phyloP scores from a whole-genome alignment of 768 basidiomycete species.

The Suillus variegatus region DNA sequence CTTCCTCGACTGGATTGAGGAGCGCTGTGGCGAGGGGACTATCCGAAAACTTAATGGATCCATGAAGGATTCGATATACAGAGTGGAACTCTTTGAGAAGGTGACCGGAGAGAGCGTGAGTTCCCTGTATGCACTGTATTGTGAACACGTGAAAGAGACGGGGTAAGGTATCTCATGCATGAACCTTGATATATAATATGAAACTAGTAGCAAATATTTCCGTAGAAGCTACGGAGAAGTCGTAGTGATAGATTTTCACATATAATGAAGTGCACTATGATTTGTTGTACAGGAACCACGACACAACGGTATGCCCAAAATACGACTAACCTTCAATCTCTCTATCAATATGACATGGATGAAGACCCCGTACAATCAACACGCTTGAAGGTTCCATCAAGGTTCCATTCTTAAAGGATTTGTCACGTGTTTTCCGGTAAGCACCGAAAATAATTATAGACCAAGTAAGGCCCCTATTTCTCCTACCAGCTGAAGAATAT shows the following conservation, averaged over 20 bases:
- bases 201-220: neutral
- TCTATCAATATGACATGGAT: no score
- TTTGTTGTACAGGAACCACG: no score
- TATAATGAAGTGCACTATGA: no score
- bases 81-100: conserved; percentile 51
- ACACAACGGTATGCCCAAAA: no score
- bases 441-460: no score
- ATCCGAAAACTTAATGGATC: conserved; percentile 58
- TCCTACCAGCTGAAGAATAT: neutral
- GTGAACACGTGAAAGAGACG: conserved; percentile 34
- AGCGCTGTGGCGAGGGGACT: conserved; percentile 51
- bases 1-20: conserved; percentile 72
- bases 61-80: conserved; percentile 51
- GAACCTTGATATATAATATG: neutral
- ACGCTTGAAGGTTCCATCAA: no score
- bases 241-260: neutral
- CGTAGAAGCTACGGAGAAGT: neutral
- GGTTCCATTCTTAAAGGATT: no score
- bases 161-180: neutral
- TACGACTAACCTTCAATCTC: no score
- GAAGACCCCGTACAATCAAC: no score
- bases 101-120: conserved; percentile 53
- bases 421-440: neutral
- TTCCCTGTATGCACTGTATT: conserved; percentile 62
- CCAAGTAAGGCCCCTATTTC: neutral